Percentiles rank a stretch among this genome's conserved stretches.
Conservation (phyloP, 2,329 filamentous ascomycete genomes). For the Pseudogymnoascus sp. region DNA sequence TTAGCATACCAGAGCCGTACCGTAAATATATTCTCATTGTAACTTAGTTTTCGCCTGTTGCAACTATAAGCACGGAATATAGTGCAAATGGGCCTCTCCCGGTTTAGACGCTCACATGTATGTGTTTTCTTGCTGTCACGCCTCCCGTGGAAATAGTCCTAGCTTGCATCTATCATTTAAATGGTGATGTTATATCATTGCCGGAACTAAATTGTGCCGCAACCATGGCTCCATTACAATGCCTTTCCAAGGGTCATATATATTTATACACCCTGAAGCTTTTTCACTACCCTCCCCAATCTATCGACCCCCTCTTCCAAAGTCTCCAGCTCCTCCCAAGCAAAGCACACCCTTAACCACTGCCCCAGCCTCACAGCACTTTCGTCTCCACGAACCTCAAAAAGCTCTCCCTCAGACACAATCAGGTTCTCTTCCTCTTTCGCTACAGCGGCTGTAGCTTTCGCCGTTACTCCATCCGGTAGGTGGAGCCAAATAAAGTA, state of each 20-base stretch:
- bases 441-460: conserved; percentile 32
- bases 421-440: conserved; percentile 45
- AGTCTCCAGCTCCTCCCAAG: conserved; percentile 48
- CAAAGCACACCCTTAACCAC: conserved; percentile 49
- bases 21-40: conserved; percentile 6
- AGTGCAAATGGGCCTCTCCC: neutral
- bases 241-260: neutral
- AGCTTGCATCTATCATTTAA: neutral
- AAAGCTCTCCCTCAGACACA: conserved; percentile 49
- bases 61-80: neutral
- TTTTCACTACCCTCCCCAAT: conserved; percentile 27
- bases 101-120: neutral
- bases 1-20: neutral
- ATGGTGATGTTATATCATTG: neutral
- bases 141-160: neutral
- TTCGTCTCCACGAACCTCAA: conserved; percentile 37
- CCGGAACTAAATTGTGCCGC: neutral
- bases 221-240: neutral
- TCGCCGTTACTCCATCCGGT: conserved; percentile 38
- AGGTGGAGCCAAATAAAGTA: conserved; percentile 60
- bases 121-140: neutral
- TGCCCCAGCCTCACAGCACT: conserved; percentile 25
- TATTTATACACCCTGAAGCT: neutral
- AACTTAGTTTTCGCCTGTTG: neutral
- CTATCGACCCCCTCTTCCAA: conserved; percentile 50